A percentile compares a stretch with the other conserved stretches of the same genome.
Conservation (phyloP, 495 filamentous ascomycete genomes). For the Xylaria cubensis region DNA sequence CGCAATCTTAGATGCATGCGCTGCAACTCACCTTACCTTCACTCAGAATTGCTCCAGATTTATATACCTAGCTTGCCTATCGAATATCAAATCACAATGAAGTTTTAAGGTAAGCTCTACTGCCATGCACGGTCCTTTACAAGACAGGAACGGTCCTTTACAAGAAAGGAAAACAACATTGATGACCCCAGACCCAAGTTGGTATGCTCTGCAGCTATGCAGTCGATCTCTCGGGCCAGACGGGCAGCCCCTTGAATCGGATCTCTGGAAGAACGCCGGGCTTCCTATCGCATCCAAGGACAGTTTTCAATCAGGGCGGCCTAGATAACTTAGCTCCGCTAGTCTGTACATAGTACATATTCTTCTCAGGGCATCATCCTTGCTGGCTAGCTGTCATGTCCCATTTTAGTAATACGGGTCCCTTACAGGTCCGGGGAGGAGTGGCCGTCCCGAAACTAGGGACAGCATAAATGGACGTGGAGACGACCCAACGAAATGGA, state of each 20-base stretch:
- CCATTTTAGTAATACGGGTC: not conserved
- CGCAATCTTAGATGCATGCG: not conserved
- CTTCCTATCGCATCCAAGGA: slow-evolving; percentile 1
- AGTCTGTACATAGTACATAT: not conserved
- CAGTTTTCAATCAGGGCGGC: not conserved
- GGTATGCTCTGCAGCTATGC: not conserved
- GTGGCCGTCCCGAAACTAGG: not conserved
- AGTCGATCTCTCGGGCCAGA: not conserved
- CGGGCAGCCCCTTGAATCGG: not conserved
- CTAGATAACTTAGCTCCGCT: not conserved
- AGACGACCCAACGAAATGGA: not conserved
- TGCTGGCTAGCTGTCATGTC: not conserved
- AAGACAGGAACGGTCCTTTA: too few relatives aligned
- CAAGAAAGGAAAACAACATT: not conserved
- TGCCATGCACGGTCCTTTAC: not conserved
- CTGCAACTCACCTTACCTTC: not conserved
- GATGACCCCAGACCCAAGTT: not conserved
- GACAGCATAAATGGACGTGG: not conserved
- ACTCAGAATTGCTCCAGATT: not conserved
- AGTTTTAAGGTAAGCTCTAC: not conserved
- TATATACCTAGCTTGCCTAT: not conserved
- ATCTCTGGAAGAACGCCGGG: not conserved
- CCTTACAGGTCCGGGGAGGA: not conserved
- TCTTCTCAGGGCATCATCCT: not conserved
- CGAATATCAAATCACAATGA: not conserved